Evolutionary conservation across 78 protist genomes (phyloP), one percentile per base, ranked within the genome.

Genomic region (Dictyostelium brefeldianum): DNA sequence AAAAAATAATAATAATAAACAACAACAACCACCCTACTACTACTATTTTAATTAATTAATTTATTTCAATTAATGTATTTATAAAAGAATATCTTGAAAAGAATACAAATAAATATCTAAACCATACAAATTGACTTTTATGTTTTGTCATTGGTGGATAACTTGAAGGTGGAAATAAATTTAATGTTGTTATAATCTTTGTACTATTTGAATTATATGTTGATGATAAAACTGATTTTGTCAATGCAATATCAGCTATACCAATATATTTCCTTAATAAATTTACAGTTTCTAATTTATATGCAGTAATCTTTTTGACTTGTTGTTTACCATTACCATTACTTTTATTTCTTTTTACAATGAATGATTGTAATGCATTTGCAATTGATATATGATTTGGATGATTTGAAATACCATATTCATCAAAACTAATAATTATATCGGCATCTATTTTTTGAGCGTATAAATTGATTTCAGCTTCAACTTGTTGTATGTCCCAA

Each of bases 91-190:
- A 97, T 43, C 97, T 29, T 25, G 97, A 89, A 27, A 97, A 94
- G 43, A 89, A 41, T 50, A 97, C 83, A 83, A 85, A 97, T 36
- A 97, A 77, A 57, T 78, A 54, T 15, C 98, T 57, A 57, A 94
- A 97, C 98, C 98, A 97, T 70, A 96, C 98, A 10, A 96, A 50
- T 70, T 97, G 98, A 43, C 82, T 65, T 50, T n/a, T 17, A 83
- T 97, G 98, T 15, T 79, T 36, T 51, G 47, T 74, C 98, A 97
- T 96, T 48, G 96, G 93, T 10, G 41, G 3, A 29, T 22, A 85
- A 46, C 54, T 53, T 18, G 48, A n/a, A 9, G 77, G 73, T 65
- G 73, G 79, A 17, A 75, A 36, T 36, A 36, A 36, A 36, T 36
- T 36, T 6, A 56, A 36, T 25, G 64, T 70, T 31, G 29, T 48